A percentile compares a stretch with the other conserved stretches of the same genome.
Evolutionary conservation across 2,329 filamentous ascomycete genomes (phyloP).

Genomic region (Sporothrix pseudoabietina): DNA sequence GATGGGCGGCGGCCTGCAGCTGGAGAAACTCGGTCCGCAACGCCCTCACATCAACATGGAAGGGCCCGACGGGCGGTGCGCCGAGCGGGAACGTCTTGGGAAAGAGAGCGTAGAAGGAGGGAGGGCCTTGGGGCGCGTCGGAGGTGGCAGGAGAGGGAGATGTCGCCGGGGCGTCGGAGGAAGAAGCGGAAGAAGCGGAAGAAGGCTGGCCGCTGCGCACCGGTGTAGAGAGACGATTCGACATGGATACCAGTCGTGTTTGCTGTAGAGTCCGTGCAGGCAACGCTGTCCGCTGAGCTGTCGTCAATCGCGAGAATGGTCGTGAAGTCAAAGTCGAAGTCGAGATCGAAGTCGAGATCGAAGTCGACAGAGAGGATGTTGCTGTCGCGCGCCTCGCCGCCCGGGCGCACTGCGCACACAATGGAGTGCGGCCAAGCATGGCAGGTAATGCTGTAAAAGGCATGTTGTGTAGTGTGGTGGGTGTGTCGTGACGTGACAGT

Average conservation of each 20-base stretch:
- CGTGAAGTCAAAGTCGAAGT: not conserved
- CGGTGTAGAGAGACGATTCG: not conserved
- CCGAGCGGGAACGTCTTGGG: constrained; percentile 74
- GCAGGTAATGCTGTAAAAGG: not conserved
- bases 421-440: not conserved
- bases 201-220: not conserved
- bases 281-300: too few species aligned
- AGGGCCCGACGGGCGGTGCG: constrained; percentile 75
- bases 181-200: not conserved
- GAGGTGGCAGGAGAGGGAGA: not conserved
- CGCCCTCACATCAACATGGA: constrained; percentile 68
- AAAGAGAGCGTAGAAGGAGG: constrained; percentile 79
- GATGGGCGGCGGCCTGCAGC: constrained; percentile 76
- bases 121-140: constrained; percentile 4
- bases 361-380: not conserved
- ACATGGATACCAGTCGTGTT: not conserved
- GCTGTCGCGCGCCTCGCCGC: constrained; percentile 13
- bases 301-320: not conserved
- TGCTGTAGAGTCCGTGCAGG: not conserved
- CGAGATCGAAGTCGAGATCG: not conserved
- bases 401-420: constrained; percentile 22
- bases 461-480: not conserved
- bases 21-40: constrained; percentile 84
- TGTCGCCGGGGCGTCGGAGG: not conserved
- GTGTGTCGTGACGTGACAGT: not conserved